These are phyloP conservation scores for Lactarius trivialis DNA, from an alignment of 768 basidiomycete species.

Conservation along the genomic window DNA sequence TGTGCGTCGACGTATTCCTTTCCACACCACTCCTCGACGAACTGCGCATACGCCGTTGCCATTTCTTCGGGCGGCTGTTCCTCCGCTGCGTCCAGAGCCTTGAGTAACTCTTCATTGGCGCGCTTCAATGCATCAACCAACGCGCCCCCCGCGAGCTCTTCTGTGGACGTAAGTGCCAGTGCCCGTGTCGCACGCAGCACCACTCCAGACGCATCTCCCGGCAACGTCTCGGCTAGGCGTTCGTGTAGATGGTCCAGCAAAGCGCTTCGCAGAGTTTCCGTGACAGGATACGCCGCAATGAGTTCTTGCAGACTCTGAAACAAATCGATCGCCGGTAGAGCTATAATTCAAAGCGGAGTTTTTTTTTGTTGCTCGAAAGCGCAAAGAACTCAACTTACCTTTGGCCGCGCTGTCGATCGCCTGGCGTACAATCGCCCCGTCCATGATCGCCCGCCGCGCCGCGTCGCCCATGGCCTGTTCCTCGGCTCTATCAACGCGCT, in stretches of 20 bases:
- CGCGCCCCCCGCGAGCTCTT: constrained; percentile 38
- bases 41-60: constrained; percentile 37
- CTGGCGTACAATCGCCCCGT: constrained; percentile 72
- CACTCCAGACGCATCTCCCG: constrained; percentile 34
- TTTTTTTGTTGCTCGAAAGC: no score
- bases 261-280: constrained; percentile 33
- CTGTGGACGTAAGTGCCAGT: constrained; percentile 12
- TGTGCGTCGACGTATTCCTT: constrained; percentile 28
- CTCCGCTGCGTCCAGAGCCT: constrained; percentile 23
- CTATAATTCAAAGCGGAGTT: constrained; percentile 26
- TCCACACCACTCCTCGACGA: constrained; percentile 43
- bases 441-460: constrained; percentile 62
- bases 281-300: constrained; percentile 39
- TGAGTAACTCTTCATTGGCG: constrained; percentile 45
- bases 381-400: constrained; percentile 39
- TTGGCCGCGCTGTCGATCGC: constrained; percentile 70
- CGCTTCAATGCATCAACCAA: constrained; percentile 51
- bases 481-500: constrained; percentile 30
- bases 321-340: constrained; percentile 36
- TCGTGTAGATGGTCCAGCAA: constrained; percentile 42
- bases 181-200: constrained; percentile 35
- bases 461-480: constrained; percentile 43
- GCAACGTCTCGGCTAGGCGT: constrained; percentile 34
- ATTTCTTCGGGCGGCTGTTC: constrained; percentile 26
- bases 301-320: constrained; percentile 39